These are phyloP conservation scores for Strobilomyces dryophilus DNA, from an alignment of 768 basidiomycete species.

Conservation along the genomic window DNA sequence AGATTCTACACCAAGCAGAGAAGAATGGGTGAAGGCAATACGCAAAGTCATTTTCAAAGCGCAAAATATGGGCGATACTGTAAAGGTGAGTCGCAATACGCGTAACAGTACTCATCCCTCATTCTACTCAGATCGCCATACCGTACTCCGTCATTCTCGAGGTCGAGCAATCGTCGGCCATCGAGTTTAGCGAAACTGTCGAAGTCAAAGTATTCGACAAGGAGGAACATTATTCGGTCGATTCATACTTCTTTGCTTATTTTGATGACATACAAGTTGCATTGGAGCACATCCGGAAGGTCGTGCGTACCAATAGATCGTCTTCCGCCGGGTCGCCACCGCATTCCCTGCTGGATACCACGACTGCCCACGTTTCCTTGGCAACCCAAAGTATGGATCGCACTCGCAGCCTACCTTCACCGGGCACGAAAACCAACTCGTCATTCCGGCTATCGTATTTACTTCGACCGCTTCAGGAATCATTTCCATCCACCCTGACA, in stretches of 20 bases:
- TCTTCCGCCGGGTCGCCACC: slow-evolving; percentile 20
- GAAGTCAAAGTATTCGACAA: slow-evolving; percentile 90
- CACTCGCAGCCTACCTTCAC: slow-evolving; percentile 34
- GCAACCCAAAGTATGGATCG: slow-evolving; percentile 36
- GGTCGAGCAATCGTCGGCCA: slow-evolving; percentile 80
- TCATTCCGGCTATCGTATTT: slow-evolving; percentile 63
- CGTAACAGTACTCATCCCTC: slow-evolving; percentile 1
- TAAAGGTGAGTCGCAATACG: slow-evolving; percentile 57
- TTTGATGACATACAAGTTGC: slow-evolving; percentile 79
- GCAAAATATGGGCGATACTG: slow-evolving; percentile 93
- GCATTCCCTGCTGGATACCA: slow-evolving; percentile 54
- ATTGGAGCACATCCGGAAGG: slow-evolving; percentile 76
- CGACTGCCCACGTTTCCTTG: slow-evolving; percentile 36
- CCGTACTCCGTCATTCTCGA: slow-evolving; percentile 88
- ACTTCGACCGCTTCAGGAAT: slow-evolving; percentile 65
- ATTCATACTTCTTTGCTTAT: slow-evolving; percentile 94
- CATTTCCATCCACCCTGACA: slow-evolving; percentile 35
- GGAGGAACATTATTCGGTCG: slow-evolving; percentile 67
- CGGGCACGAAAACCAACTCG: slow-evolving; percentile 34
- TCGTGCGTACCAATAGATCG: slow-evolving; percentile 55
- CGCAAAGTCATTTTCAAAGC: slow-evolving; percentile 92
- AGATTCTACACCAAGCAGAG: slow-evolving; percentile 77
- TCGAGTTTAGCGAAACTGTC: slow-evolving; percentile 96
- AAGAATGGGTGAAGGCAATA: slow-evolving; percentile 96
- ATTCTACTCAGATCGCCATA: slow-evolving; percentile 69